phyloP scores from a whole-genome alignment of 495 filamentous ascomycete genomes.

The Daldinia childiae region DNA sequence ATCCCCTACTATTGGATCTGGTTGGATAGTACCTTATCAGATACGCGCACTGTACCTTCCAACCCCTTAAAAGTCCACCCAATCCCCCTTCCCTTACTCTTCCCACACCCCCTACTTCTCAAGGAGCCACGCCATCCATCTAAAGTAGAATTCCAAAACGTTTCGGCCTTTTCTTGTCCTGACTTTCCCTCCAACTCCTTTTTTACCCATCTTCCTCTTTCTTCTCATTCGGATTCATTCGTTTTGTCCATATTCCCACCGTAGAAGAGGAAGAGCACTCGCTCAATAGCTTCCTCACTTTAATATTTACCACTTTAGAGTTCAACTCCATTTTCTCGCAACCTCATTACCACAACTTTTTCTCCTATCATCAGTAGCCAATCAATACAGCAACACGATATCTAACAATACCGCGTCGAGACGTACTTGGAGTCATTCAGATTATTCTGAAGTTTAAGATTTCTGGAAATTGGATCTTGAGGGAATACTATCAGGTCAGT shows the following conservation, averaged over 20 bases:
- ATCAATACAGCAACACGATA: conserved; percentile 43
- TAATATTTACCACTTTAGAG: conserved; percentile 38
- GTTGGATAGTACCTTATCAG: conserved; percentile 15
- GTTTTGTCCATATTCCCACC: conserved; percentile 60
- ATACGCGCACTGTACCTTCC: conserved; percentile 18
- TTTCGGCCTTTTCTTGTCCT: conserved; percentile 55
- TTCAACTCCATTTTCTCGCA: conserved; percentile 40
- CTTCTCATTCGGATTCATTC: conserved; percentile 51
- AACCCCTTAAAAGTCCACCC: conserved; percentile 41
- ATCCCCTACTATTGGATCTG: conserved; percentile 16
- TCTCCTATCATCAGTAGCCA: conserved; percentile 35
- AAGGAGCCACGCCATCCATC: conserved; percentile 51
- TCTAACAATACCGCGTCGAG: conserved; percentile 22
- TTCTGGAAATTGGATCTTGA: conserved; percentile 41
- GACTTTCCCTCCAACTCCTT: conserved; percentile 49
- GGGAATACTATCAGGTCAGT: conserved; percentile 36
- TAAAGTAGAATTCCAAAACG: conserved; percentile 55
- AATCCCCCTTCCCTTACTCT: conserved; percentile 42
- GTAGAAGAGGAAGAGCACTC: conserved; percentile 49
- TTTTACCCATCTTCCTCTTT: conserved; percentile 48
- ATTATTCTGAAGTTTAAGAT: conserved; percentile 22
- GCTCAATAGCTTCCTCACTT: conserved; percentile 54
- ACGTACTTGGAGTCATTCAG: conserved; percentile 13
- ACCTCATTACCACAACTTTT: conserved; percentile 39
- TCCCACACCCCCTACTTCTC: conserved; percentile 48